These are phyloP conservation scores for Pleurotus salmoneostramineus DNA, from an alignment of 768 basidiomycete species.

Conservation along the genomic window DNA sequence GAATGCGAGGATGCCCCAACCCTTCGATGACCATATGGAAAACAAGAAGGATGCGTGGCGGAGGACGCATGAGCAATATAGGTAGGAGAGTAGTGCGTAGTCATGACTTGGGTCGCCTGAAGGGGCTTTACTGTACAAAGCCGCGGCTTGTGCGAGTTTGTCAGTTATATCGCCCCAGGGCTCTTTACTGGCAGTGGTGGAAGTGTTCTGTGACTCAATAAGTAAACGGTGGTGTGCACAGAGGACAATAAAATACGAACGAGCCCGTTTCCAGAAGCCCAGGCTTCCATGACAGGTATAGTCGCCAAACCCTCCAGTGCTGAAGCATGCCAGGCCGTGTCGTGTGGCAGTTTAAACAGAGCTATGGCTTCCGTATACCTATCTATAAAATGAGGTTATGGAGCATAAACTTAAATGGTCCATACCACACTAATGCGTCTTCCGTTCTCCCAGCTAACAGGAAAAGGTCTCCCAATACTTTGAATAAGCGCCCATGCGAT, in stretches of 20 bases:
- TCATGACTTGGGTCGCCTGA: conserved; percentile 52
- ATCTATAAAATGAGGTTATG: conserved; percentile 9
- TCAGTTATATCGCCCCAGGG: conserved; percentile 77
- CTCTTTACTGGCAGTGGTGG: conserved; percentile 49
- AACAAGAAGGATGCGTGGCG: conserved; percentile 74
- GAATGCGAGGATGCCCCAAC: conserved; percentile 80
- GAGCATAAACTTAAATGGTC: neutral
- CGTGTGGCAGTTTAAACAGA: conserved; percentile 70
- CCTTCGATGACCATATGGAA: conserved; percentile 81
- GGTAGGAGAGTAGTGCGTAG: conserved; percentile 58
- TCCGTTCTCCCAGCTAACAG: conserved; percentile 80
- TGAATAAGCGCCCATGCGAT: conserved; percentile 82
- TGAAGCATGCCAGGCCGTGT: conserved; percentile 87
- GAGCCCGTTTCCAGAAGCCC: conserved; percentile 70
- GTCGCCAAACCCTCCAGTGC: conserved; percentile 85
- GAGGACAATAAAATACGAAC: conserved; percentile 39
- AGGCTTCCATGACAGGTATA: conserved; percentile 76
- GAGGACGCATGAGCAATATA: conserved; percentile 66
- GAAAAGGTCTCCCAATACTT: conserved; percentile 86
- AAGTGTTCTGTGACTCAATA: conserved; percentile 44
- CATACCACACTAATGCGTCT: conserved; percentile 79
- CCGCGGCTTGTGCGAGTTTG: conserved; percentile 62
- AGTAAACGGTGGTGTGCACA: conserved; percentile 6
- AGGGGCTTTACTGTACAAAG: conserved; percentile 59
- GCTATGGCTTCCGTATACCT: conserved; percentile 87